phyloP scores from a whole-genome alignment of 23 red algal species.

The Gracilariopsis chorda region DNA sequence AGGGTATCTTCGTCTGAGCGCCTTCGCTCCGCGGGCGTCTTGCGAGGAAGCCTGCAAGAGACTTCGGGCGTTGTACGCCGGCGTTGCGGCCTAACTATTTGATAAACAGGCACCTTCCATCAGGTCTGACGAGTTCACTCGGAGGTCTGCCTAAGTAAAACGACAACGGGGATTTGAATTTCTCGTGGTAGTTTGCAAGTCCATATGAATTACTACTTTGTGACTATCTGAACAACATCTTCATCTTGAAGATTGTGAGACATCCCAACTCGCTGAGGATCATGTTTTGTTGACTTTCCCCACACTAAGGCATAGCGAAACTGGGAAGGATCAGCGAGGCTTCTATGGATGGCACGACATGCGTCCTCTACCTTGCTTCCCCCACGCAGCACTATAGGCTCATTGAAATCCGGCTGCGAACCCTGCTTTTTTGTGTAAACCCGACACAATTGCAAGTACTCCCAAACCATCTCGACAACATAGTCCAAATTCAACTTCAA shows the following conservation, averaged over 20 bases:
- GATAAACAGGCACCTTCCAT: neutral
- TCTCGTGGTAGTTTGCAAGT: neutral
- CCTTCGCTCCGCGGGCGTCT: constrained; percentile 84
- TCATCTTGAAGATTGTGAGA: constrained; percentile 77
- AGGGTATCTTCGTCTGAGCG: constrained; percentile 88
- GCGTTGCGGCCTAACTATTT: constrained; percentile 33
- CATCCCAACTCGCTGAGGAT: constrained; percentile 93
- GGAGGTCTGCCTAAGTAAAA: too few species aligned
- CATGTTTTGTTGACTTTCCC: constrained; percentile 84
- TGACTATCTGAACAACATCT: constrained; percentile 94
- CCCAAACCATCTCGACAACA: constrained; percentile 88
- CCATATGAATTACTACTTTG: constrained; percentile 4
- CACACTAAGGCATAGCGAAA: constrained; percentile 88
- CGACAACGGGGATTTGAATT: too few species aligned
- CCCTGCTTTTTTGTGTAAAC: constrained; percentile 95
- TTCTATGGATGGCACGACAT: constrained; percentile 77
- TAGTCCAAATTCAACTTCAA: constrained; percentile 88
- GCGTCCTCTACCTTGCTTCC: constrained; percentile 84
- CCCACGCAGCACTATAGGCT: constrained; percentile 89
- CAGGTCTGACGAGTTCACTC: too few species aligned
- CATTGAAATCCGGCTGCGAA: constrained; percentile 78
- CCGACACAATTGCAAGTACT: constrained; percentile 77
- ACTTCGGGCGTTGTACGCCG: constrained; percentile 60
- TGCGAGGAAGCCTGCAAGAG: constrained; percentile 83
- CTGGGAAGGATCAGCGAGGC: constrained; percentile 79